Percentiles rank a stretch among this genome's conserved stretches.
Evolutionary conservation across 2,329 filamentous ascomycete genomes (phyloP).

Genomic region (Botryotinia globosa): DNA sequence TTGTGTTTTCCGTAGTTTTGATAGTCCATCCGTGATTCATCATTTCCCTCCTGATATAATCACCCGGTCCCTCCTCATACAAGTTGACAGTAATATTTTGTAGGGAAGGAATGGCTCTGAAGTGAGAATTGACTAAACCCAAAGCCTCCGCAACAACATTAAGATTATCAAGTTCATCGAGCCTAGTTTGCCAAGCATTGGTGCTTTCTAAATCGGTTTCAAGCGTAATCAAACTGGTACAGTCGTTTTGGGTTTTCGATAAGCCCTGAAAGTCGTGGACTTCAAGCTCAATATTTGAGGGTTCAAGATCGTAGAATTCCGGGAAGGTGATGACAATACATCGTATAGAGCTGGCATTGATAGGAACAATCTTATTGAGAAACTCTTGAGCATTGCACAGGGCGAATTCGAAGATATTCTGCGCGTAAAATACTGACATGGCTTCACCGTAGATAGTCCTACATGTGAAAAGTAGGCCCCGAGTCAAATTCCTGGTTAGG

Average conservation of each 20-base stretch:
- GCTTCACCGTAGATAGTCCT: constrained; percentile 30
- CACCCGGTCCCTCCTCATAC: constrained; percentile 25
- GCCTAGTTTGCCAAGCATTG: background rate
- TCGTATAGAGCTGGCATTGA: constrained; percentile 28
- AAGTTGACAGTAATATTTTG: constrained; percentile 31
- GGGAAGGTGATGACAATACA: constrained; percentile 27
- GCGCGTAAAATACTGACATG: constrained; percentile 28
- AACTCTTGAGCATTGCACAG: constrained; percentile 21
- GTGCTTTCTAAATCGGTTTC: constrained; percentile 20
- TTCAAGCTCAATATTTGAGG: constrained; percentile 19
- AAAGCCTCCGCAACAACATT: constrained; percentile 25
- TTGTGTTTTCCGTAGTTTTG: constrained; percentile 22
- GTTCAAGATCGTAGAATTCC: constrained; percentile 21
- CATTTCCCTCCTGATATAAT: constrained; percentile 29
- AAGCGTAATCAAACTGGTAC: constrained; percentile 26
- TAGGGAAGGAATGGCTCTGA: constrained; percentile 32
- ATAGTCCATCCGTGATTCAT: constrained; percentile 31
- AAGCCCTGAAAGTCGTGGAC: constrained; percentile 21
- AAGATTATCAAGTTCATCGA: constrained; percentile 20
- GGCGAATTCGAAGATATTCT: constrained; percentile 31
- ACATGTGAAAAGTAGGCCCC: constrained; percentile 26
- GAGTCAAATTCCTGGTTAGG: constrained; percentile 3
- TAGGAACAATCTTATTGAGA: constrained; percentile 27
- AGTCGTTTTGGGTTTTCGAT: constrained; percentile 26
- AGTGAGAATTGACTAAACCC: constrained; percentile 25